phyloP scores from a whole-genome alignment of 768 basidiomycete species.

The Pseudohyphozyma bogoriensis region DNA sequence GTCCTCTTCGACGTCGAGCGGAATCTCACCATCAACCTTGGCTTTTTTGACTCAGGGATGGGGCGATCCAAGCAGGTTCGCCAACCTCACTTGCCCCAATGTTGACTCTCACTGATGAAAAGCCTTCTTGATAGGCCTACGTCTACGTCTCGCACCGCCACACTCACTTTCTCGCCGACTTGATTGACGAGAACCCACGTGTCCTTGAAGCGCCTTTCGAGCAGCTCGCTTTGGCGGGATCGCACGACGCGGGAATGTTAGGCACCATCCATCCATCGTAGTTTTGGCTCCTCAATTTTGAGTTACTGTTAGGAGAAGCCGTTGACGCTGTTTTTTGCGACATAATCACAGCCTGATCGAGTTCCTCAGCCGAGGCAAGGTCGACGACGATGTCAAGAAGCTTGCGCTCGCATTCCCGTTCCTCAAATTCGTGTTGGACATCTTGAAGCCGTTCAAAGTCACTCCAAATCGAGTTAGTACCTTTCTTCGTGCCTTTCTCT shows the following conservation, averaged over 20 bases:
- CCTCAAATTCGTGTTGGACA: background rate
- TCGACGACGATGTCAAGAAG: background rate
- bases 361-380: background rate
- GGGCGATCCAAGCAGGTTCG: slow-evolving; percentile 5
- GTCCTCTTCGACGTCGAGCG: background rate
- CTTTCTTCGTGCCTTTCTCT: background rate
- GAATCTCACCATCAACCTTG: background rate
- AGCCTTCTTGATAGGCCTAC: background rate
- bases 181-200: background rate
- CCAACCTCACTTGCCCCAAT: too few relatives aligned
- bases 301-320: too few relatives aligned
- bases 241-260: slow-evolving; percentile 10
- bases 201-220: slow-evolving; percentile 3
- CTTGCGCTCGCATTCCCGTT: slow-evolving; percentile 2
- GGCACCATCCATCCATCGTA: background rate
- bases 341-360: background rate
- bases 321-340: too few relatives aligned
- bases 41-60: slow-evolving; percentile 9
- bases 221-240: background rate
- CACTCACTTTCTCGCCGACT: background rate
- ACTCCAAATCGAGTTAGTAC: background rate
- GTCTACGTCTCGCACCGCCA: background rate
- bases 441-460: background rate
- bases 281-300: background rate
- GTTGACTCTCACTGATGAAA: too few relatives aligned